Percentiles rank a stretch among this genome's conserved stretches.
Conservation (phyloP, 2,329 filamentous ascomycete genomes). For the Sporothrix pseudoabietina region DNA sequence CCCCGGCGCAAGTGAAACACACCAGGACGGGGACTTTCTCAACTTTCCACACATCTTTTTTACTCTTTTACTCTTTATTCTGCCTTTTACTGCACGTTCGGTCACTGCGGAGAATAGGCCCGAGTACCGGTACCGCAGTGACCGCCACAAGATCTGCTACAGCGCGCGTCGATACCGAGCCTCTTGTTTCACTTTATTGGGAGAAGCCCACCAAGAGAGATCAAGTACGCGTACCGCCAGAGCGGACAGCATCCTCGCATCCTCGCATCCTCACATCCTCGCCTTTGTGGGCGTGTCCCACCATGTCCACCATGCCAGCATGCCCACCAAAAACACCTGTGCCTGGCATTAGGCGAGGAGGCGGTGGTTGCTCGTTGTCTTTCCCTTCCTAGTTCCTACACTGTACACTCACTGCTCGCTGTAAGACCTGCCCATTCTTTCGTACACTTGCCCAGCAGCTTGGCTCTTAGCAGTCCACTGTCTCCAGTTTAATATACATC, state of each 20-base stretch:
- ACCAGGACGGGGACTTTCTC: neutral
- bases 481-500: neutral
- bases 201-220: neutral
- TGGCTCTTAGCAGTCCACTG: neutral
- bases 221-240: slow-evolving; percentile 9
- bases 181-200: slow-evolving; percentile 22
- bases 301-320: neutral
- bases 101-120: slow-evolving; percentile 20
- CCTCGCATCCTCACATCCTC: neutral
- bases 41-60: neutral
- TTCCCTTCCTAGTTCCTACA: too few species aligned
- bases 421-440: slow-evolving; percentile 9
- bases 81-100: neutral
- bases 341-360: slow-evolving; percentile 14
- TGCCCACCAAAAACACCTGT: slow-evolving; percentile 14
- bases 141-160: slow-evolving; percentile 5
- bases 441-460: slow-evolving; percentile 1
- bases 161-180: neutral
- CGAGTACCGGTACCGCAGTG: slow-evolving; percentile 23
- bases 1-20: slow-evolving; percentile 2
- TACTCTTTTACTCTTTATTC: neutral
- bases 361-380: neutral
- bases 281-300: neutral
- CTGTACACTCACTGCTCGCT: neutral
- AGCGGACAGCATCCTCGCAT: neutral